Evolutionary conservation across 768 basidiomycete species (phyloP).

Genomic region (Boletus subparvulus): DNA sequence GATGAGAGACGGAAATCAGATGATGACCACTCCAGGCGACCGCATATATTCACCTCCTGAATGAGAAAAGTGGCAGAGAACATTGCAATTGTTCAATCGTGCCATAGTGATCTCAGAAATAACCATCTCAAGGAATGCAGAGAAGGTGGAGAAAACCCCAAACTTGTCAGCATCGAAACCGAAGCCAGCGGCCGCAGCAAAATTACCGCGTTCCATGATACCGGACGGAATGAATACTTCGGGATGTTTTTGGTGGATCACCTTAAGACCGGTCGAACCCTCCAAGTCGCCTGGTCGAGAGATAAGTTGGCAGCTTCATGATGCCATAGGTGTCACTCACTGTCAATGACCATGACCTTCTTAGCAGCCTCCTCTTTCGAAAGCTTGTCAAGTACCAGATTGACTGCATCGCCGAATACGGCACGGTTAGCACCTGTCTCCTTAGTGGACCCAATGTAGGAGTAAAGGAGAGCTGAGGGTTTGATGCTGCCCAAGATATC

Average conservation of each 20-base stretch:
- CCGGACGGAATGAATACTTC: constrained; percentile 86
- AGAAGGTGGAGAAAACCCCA: constrained; percentile 89
- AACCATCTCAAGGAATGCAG: constrained; percentile 90
- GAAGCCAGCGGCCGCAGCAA: constrained; percentile 83
- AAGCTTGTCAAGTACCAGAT: constrained; percentile 69
- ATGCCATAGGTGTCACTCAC: constrained; percentile 37
- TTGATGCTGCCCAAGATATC: constrained; percentile 66
- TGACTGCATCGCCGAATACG: constrained; percentile 84
- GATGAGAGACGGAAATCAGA: background rate
- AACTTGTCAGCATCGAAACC: constrained; percentile 81
- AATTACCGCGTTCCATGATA: constrained; percentile 85
- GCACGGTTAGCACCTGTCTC: constrained; percentile 80
- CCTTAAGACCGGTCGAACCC: constrained; percentile 86
- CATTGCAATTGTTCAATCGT: constrained; percentile 85
- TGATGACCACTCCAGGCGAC: background rate
- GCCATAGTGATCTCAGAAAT: constrained; percentile 91
- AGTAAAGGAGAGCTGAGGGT: constrained; percentile 52
- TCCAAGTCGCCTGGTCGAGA: constrained; percentile 67
- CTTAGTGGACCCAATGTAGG: constrained; percentile 68
- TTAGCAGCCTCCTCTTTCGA: constrained; percentile 72
- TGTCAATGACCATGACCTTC: constrained; percentile 88
- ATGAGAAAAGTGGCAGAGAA: constrained; percentile 87
- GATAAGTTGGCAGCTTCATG: background rate
- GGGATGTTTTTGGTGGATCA: constrained; percentile 86
- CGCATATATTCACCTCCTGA: constrained; percentile 59